Percentiles rank a stretch among this genome's conserved stretches.
Conservation (phyloP, 495 filamentous ascomycete species). For the Clohesyomyces aquaticus region DNA sequence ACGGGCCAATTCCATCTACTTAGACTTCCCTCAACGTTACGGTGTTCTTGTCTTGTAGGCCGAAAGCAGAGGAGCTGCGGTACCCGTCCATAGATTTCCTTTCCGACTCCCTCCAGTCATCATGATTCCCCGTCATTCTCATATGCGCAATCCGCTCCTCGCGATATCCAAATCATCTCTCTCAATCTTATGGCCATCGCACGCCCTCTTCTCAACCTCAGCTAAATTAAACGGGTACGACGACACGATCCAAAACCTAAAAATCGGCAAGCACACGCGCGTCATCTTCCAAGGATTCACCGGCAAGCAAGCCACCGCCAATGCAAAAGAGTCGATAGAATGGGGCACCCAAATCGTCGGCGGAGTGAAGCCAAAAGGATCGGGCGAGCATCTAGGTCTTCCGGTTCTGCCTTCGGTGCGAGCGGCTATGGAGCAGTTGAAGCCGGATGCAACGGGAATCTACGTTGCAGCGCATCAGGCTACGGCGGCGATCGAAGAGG, state of each 20-base stretch:
- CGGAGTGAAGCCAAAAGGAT: slow-evolving; percentile 77
- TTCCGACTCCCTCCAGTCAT: too few species aligned
- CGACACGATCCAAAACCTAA: slow-evolving; percentile 74
- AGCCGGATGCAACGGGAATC: slow-evolving; percentile 83
- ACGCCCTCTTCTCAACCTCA: slow-evolving; percentile 52
- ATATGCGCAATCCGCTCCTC: slow-evolving; percentile 11
- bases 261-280: slow-evolving; percentile 74
- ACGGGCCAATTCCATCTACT: too few species aligned
- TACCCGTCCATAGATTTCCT: too few species aligned
- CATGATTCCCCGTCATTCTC: slow-evolving; percentile 24
- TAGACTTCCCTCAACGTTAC: too few species aligned
- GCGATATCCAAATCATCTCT: not conserved
- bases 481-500: slow-evolving; percentile 78
- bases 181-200: slow-evolving; percentile 4
- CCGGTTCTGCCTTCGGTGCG: slow-evolving; percentile 77
- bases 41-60: too few species aligned
- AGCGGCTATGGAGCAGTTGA: slow-evolving; percentile 71
- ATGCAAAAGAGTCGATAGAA: slow-evolving; percentile 78
- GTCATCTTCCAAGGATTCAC: slow-evolving; percentile 93
- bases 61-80: too few species aligned
- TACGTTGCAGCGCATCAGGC: slow-evolving; percentile 84
- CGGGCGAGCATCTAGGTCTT: slow-evolving; percentile 77
- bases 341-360: slow-evolving; percentile 91
- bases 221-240: slow-evolving; percentile 51
- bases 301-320: slow-evolving; percentile 74